A percentile compares a stretch with the other conserved stretches of the same genome.
phyloP scores from a whole-genome alignment of 2,329 filamentous ascomycete species.

The Aspergillaceae sp. region DNA sequence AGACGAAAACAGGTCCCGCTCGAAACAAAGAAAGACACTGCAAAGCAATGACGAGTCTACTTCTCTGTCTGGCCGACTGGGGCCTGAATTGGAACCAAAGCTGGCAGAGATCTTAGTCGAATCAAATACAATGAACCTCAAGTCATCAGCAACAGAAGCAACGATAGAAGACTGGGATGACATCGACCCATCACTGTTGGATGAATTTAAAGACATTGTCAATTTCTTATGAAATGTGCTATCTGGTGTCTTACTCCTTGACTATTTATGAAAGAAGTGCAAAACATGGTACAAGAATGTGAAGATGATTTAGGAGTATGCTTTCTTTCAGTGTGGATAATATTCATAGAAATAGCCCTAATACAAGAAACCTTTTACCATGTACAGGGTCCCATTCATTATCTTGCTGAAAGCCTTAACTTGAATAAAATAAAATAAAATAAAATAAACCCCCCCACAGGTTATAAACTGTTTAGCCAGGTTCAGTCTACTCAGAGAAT shows the following conservation, averaged over 20 bases:
- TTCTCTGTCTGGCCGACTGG: too few relatives aligned
- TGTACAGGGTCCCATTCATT: too few relatives aligned
- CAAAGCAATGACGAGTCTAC: background rate
- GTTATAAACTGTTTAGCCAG: too few relatives aligned
- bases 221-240: conserved; percentile 24
- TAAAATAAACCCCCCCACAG: too few relatives aligned
- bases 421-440: too few relatives aligned
- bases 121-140: conserved; percentile 3
- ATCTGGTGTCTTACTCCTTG: background rate
- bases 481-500: too few relatives aligned
- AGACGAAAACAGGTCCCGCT: background rate
- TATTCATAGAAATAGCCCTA: too few relatives aligned
- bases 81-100: too few relatives aligned
- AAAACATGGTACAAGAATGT: too few relatives aligned
- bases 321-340: background rate
- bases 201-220: conserved; percentile 35
- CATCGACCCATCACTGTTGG: conserved; percentile 29
- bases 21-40: background rate
- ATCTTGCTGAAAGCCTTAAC: too few relatives aligned
- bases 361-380: too few relatives aligned
- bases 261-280: too few relatives aligned
- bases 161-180: conserved; percentile 23
- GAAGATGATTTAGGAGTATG: background rate
- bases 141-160: background rate
- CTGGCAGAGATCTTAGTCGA: background rate